Base-by-base conservation (phyloP, 2,329 filamentous ascomycete species). In the Eutypella sp. region DNA sequence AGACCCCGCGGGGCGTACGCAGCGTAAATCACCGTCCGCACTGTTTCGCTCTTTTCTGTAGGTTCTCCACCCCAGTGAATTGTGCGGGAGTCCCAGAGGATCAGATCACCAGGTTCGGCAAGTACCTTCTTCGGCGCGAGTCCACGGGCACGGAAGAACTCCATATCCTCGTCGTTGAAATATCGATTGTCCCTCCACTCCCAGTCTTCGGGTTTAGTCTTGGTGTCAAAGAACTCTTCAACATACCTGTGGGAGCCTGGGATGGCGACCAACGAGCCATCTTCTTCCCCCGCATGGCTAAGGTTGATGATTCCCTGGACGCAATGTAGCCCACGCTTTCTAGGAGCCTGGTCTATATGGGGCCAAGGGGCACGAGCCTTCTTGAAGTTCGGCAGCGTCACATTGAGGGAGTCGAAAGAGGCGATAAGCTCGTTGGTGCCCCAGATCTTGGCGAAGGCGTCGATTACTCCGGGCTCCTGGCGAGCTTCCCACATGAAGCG, bases 241-340 rank as follows among this genome's bases (percentile, higher is more conserved):
- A 64, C 67, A 1, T 73, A 58, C 37, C 67, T 67, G 8, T 61
- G 52, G 5, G 65, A 67, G 4, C 71, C 71, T 24, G 67, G 66
- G 62, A 73, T 68, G 5, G 73, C 51, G 29, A 75, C 63, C 8
- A 76, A 51, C 2, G 71, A 72, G 15, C 72, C 72, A 44, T 76
- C 73, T 2, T 72, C 61, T 2, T 64, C 64, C 1, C 72, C 72
- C 34, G 69, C 70, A 1, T 69, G 71, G 7, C 65, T 60, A 10
- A 65, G 67, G 54, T 74, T 74, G 2, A 73, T 49, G 4, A 75
- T 54, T 0, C 72, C 71, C 27, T 74, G 71, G 0, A 73, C 65
- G 57, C 56, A 20, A 20, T 46, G 52, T 45, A 62, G 65, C 45
- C 67, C 70, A 48, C 70, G 70, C 3, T 65, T 59, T 5, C 64